Base-by-base conservation (phyloP, 2,329 filamentous ascomycete species). In the Botrytis pseudocinerea region DNA sequence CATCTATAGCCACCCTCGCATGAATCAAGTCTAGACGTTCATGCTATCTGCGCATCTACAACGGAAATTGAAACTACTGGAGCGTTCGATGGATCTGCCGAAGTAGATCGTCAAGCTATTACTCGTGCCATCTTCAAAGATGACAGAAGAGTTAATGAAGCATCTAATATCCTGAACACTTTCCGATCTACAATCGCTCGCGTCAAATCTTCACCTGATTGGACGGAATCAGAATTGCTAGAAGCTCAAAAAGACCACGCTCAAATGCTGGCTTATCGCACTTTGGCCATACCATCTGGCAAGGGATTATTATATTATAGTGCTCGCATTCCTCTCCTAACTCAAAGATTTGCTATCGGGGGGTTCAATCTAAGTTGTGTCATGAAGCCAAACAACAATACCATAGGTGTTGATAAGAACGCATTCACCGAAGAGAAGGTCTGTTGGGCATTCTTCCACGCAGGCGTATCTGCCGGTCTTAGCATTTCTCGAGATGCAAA, bases 381-480 rank as follows among this genome's bases (percentile, higher is more conserved):
- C 14, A 95, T 99, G 85, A 96, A 94, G 80, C 96, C 97, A 4
- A 91, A 92, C 75, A 96, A 97, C 76, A 94, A 94, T 51, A 97
- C 93, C 2, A 92, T 99, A 44, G 95, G 93, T n/a, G 94, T 96
- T 10, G 96, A 99, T 80, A 94, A 95, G 78, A 87, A 88, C 9
- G 86, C 92, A 3, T 97, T 97, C 79, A 95, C 93, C 0, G 96
- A 99, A 83, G 96, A 99, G 78, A 98, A 97, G 82, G 94, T 97
- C 59, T 95, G 94, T 80, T 99, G 96, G 96, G 95, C 95, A 0
- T 99, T 98, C 83, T 99, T 99, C 83, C 96, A 99, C 81, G 94
- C 97, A 73, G 96, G 96, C 10, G 95, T 97, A 44, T 92, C 95
- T n/a, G 93, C 93, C 38, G 96, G 96, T 4, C 84, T 99, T 40